These are phyloP conservation scores for Asterionellopsis glacialis DNA, from an alignment of 108 stramenopile species.

Conservation along the genomic window DNA sequence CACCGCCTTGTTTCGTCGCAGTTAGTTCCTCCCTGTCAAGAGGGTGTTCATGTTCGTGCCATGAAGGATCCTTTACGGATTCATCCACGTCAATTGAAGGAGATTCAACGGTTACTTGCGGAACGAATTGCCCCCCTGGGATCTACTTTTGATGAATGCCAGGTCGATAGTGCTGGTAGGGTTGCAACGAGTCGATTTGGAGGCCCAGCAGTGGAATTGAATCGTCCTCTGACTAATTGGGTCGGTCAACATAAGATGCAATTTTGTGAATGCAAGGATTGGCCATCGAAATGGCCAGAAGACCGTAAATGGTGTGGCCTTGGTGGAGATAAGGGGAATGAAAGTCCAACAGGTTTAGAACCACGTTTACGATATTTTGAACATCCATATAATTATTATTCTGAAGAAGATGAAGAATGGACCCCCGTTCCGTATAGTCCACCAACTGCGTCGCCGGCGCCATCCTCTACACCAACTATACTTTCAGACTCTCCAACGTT, in stretches of 20 bases:
- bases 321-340: no score
- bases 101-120: slow-evolving; percentile 23
- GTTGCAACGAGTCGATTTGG: slow-evolving; percentile 3
- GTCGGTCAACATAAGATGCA: slow-evolving; percentile 16
- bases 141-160: slow-evolving; percentile 12
- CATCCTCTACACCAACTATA: no score
- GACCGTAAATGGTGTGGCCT: slow-evolving; percentile 26
- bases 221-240: slow-evolving; percentile 25
- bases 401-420: no score
- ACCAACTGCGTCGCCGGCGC: no score
- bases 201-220: slow-evolving; percentile 10
- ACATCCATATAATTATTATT: slow-evolving; percentile 34
- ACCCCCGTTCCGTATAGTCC: no score
- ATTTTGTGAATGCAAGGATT: slow-evolving; percentile 44
- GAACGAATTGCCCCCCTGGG: slow-evolving; percentile 33
- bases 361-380: slow-evolving; percentile 20
- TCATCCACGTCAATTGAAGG: slow-evolving; percentile 22
- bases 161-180: slow-evolving; percentile 27
- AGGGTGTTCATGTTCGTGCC: slow-evolving; percentile 24
- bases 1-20: slow-evolving; percentile 7
- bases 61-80: slow-evolving; percentile 36
- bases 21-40: slow-evolving; percentile 42
- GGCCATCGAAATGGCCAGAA: slow-evolving; percentile 27
- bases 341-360: no score
- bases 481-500: no score